phyloP scores from a whole-genome alignment of 352 stramenopile genomes.

The Phytophthora hybrid region DNA sequence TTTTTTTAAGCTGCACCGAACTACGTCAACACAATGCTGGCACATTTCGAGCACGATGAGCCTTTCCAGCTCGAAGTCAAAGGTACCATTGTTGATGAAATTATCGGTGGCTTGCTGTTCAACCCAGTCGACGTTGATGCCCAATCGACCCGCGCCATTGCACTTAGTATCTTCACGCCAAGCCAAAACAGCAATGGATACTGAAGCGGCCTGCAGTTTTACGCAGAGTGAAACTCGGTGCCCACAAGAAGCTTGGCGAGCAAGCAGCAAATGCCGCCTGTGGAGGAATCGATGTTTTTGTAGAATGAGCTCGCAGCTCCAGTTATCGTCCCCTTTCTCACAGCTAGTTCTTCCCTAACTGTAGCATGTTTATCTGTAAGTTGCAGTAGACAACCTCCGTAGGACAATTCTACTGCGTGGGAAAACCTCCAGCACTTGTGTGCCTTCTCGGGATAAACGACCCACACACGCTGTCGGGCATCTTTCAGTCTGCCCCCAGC shows the following conservation, averaged over 20 bases:
- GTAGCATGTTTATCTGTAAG: not conserved
- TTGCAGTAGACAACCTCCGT: conserved; percentile 2
- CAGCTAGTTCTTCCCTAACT: not conserved
- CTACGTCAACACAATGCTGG: no score
- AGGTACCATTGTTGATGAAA: no score
- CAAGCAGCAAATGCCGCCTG: not conserved
- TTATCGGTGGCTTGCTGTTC: no score
- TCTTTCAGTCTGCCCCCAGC: not conserved
- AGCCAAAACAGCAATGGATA: no score
- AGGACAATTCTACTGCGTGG: conserved; percentile 1
- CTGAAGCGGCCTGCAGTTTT: not conserved
- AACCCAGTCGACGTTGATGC: no score
- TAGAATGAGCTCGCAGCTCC: not conserved
- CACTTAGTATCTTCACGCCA: no score
- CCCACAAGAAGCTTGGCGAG: not conserved
- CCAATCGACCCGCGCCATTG: no score
- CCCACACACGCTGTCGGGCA: not conserved
- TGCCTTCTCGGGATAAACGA: not conserved
- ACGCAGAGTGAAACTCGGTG: not conserved
- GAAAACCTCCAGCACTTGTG: not conserved
- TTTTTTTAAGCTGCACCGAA: no score
- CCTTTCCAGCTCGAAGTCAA: no score
- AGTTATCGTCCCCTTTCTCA: not conserved
- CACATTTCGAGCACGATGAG: no score
- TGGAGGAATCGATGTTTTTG: not conserved